These are phyloP conservation scores for Aleurites moluccanus DNA, from an alignment of 441 rosid genomes.

Conservation along the genomic window DNA sequence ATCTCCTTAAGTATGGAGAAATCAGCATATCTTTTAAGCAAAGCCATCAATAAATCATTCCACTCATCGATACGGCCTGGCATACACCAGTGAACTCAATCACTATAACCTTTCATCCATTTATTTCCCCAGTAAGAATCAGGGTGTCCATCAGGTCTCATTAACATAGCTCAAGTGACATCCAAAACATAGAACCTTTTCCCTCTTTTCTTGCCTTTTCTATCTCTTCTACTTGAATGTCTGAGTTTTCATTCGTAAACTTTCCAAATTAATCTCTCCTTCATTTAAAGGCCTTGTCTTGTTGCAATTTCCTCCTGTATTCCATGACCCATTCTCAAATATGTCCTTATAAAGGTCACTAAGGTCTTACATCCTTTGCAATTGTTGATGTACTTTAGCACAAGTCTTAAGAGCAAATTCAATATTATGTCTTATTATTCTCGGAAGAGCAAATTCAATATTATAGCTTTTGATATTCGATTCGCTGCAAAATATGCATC, in stretches of 20 bases:
- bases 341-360: conserved; percentile 61
- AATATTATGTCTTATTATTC: too few species aligned
- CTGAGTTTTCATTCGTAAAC: conserved; percentile 51
- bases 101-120: conserved; percentile 69
- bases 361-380: conserved; percentile 39
- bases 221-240: conserved; percentile 50
- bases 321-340: conserved; percentile 82
- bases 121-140: conserved; percentile 61
- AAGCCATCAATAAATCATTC: conserved; percentile 70
- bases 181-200: conserved; percentile 53
- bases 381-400: conserved; percentile 37
- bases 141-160: conserved; percentile 91
- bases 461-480: conserved; percentile 41
- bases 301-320: conserved; percentile 66
- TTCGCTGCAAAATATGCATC: conserved; percentile 62
- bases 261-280: conserved; percentile 22
- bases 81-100: conserved; percentile 90
- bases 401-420: too few species aligned
- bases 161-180: conserved; percentile 65
- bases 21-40: conserved; percentile 17
- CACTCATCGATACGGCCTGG: conserved; percentile 83
- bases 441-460: conserved; percentile 38
- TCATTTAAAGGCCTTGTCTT: conserved; percentile 50
- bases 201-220: conserved; percentile 30
- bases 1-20: conserved; percentile 7